Base-by-base conservation (phyloP, 306 rosid genomes). In the Acacia melanoxylon region DNA sequence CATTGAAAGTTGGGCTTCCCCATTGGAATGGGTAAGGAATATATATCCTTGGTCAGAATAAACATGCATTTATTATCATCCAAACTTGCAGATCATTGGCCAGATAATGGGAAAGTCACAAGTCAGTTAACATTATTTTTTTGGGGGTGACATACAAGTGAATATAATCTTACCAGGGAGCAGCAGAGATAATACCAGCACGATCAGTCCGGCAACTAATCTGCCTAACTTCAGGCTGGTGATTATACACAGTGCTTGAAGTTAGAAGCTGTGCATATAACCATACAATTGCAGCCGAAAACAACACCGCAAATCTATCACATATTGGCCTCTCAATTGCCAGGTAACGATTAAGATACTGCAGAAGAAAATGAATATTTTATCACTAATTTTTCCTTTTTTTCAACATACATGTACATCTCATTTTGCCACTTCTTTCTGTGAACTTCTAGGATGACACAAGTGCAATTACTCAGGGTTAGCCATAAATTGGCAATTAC, bases 21-120 rank as follows among this genome's bases (percentile, higher is more conserved):
- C 97, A 94, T 86, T 92, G 97, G 86, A 94, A 94, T 19, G 98
- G 97, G 52, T 86, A 88, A 44, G 97, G 98, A 79, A 92, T 61
- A 81, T 86, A 86, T 42, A 92, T 41, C 98, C 98, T 94, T 90
- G 79, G 84, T 68, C 72, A 66, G 11, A 66, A 63, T 37, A 76
- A 24, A 35, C 63, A 70, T 14, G 80, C 71, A 35, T 67, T 27
- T 52, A 29, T 72, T 14, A 45, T 46, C 25, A 80, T 61, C 42
- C 22, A 40, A 59, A 59, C 78, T 70, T 69, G 77, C 62, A 45
- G 15, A 33, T 49, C 19, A 52, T 58, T 29, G 40, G 37, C 56
- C 56, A 35, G 61, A 19, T 58, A 67, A 20, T 29, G 63, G 22
- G 35, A 44, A 58, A 58, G 65, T 61, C 35, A 61, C 5, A 24